Base-by-base conservation (phyloP, 305 asterid genomes). In the Galium porrigens region DNA sequence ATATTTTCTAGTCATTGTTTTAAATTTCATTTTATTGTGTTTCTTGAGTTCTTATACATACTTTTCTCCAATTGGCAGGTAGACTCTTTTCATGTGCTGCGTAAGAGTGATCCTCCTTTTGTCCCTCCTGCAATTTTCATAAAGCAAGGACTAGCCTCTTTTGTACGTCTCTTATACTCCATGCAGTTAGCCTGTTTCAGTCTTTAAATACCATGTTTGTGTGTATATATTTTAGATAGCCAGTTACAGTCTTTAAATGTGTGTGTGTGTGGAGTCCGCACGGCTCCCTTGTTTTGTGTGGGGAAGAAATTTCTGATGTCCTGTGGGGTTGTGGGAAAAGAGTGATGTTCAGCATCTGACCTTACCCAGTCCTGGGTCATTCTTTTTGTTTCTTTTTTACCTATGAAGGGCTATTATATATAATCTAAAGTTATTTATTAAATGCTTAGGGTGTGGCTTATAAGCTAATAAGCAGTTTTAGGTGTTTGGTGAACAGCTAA, bases 91-190 rank as follows among this genome's bases (percentile, higher is more conserved):
- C 98, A 88, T 61, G 96, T 88, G 73, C 83, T 91, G 80, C 95
- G 95, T 39, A 91, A 85, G 83, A 85, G 95, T 65, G 96, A 91
- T 79, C 95, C 98, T 77, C 95, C 92, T 37, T 91, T 91, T 75
- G 95, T 80, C 58, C 95, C 96, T 68, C 74, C 87, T 64, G 70
- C 95, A 68, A 81, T 85, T 59, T 81, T 91, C 68, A 80, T 91
- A 64, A 88, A 88, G 84, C 98, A 81, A 76, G 98, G 98, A 66
- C 88, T 91, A 63, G 69, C 87, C 36, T 84, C 95, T 67, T 91
- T 91, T 68, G 98, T 91, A 88, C 54, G 95, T 76, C 29, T 68
- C 68, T 66, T 67, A 72, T 32, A 14, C 11, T 34, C 37, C 1
- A 5, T 34, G n/a, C 42, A 49, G 34, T 20, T 14, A 53, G 12